Base-by-base conservation (phyloP, 345 rosid genomes). In the Eutrema heterophyllum region DNA sequence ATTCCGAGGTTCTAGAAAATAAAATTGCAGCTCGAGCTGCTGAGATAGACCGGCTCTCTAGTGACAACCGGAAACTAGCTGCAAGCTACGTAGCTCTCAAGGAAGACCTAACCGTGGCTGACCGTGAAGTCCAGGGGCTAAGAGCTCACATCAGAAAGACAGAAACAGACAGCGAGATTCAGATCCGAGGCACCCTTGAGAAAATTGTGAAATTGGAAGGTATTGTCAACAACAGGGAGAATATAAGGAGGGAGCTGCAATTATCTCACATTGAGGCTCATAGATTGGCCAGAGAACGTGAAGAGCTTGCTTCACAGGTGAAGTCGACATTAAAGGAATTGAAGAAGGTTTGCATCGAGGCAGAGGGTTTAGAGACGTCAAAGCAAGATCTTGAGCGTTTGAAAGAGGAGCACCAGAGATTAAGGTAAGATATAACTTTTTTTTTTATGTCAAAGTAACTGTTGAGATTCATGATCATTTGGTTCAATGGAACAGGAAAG, bases 11-110 rank as follows among this genome's bases (percentile, higher is more conserved):
- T 54, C 68, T 93, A 30, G 90, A 94, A 76, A 81, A 71, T 77
- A 94, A 81, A 79, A 75, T 88, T 79, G 89, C 86, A 68, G 83
- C 82, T 65, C 98, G 88, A 86, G 87, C 88, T 56, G 90, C 83
- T 52, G 96, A 94, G 79, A 82, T 89, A 36, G 93, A 91, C 44
- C 77, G 61, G 59, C 87, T 91, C 67, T 71, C 87, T 4, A 64
- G 63, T 18, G 97, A 91, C 52, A 93, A 93, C 78, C 87, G 67
- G 18, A 83, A 78, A 78, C 73, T 93, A 80, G 88, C 88, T 40
- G 64, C 84, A 33, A 56, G 80, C 68, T 89, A 90, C 48, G 71
- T 75, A 48, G 79, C 86, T 41, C 72, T 89, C 71, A 85, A 86
- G 79, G 73, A 87, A 79, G 94, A 93, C 33, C 82, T 89, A 14